Conservation (phyloP, 139 green algal genomes). For the Spirogloea muscicola region DNA sequence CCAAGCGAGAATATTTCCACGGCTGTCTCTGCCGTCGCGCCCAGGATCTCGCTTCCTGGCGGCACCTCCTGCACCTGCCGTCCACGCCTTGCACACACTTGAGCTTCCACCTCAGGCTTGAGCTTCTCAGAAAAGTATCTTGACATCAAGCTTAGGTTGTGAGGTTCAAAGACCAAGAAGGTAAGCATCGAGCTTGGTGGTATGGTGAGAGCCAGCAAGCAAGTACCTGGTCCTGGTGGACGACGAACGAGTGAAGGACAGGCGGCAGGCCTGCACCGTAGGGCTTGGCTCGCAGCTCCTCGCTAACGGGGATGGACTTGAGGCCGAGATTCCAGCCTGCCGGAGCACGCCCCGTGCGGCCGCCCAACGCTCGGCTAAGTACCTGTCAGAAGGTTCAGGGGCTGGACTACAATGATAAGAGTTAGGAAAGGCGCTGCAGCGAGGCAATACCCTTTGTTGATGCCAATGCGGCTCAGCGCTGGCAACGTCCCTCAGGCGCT, state of each 20-base stretch:
- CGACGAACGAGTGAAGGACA: not conserved
- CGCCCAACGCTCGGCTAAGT: slow-evolving; percentile 10
- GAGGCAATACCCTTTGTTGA: too few species aligned
- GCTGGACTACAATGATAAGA: too few species aligned
- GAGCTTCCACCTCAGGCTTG: too few species aligned
- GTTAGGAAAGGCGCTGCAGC: too few species aligned
- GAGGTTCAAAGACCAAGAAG: too few species aligned
- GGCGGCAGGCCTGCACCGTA: slow-evolving; percentile 17
- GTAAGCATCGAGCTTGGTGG: too few species aligned
- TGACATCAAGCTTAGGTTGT: too few species aligned
- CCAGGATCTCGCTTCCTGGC: slow-evolving; percentile 31
- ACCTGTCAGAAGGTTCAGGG: too few species aligned
- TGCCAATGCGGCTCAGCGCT: too few species aligned
- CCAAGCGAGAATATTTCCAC: slow-evolving; percentile 41
- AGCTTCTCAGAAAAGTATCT: too few species aligned
- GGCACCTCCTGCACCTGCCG: slow-evolving; percentile 21
- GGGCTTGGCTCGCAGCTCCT: slow-evolving; percentile 5
- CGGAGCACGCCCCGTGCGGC: not conserved
- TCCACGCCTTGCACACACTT: not conserved
- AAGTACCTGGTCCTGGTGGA: slow-evolving; percentile 32
- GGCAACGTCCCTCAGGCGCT: too few species aligned
- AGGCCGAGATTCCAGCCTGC: slow-evolving; percentile 28
- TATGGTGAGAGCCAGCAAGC: too few species aligned
- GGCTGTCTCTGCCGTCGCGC: slow-evolving; percentile 2
- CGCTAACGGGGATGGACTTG: not conserved